Evolutionary conservation across 225 moss, liverwort and hornwort genomes (phyloP).

Genomic region (Takakia lepidozioides): DNA sequence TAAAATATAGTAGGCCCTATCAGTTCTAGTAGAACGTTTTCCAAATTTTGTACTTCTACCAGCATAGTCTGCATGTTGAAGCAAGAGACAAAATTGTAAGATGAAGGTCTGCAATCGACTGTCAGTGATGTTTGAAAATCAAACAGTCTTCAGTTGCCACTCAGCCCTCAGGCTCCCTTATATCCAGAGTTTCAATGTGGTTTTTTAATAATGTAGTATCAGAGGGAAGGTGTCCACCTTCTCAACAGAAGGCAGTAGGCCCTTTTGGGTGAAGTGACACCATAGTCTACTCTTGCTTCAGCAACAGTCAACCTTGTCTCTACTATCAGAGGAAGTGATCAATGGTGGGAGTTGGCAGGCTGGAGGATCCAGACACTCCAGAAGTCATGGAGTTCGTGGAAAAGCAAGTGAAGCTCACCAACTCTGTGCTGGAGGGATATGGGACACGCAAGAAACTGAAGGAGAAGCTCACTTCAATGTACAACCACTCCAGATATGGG

Average conservation of each 20-base stretch:
- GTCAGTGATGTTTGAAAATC: too few species aligned
- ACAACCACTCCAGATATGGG: constrained; percentile 69
- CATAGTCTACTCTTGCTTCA: neutral
- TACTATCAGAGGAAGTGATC: neutral
- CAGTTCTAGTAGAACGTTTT: neutral
- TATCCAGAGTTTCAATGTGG: neutral
- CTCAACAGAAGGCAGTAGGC: too few species aligned
- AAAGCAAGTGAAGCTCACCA: constrained; percentile 54
- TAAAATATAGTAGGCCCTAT: neutral
- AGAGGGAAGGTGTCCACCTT: neutral
- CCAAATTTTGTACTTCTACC: neutral
- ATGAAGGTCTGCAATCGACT: too few species aligned
- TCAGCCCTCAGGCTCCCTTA: too few species aligned
- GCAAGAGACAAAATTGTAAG: constrained; percentile 2
- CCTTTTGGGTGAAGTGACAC: too few species aligned
- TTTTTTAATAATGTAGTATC: neutral
- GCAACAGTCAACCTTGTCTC: neutral
- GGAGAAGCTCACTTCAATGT: constrained; percentile 59
- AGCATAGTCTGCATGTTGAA: neutral
- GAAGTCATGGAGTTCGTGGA: constrained; percentile 68
- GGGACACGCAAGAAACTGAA: constrained; percentile 49
- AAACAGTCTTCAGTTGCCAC: too few species aligned
- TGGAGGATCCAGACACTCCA: constrained; percentile 75
- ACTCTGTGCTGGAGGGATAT: constrained; percentile 46
- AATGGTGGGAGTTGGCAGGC: constrained; percentile 23